Evolutionary conservation across 2,329 filamentous ascomycete species (phyloP), one percentile per base, ranked within the genome.

Genomic region (Trichoderma arundinaceum): DNA sequence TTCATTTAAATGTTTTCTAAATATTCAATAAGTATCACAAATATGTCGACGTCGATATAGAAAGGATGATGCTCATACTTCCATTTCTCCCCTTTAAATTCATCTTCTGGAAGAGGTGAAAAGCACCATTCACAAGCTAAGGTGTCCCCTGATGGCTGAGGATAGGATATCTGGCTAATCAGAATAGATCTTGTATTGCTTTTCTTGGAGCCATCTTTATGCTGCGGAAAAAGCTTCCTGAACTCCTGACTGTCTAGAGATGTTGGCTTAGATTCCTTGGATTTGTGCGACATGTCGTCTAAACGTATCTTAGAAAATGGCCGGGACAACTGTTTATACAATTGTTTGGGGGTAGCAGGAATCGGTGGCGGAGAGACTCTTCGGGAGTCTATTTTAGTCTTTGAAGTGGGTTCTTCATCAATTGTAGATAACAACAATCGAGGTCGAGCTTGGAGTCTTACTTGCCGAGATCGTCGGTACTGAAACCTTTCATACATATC

Each of bases 401-500:
- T 7, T 5, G 35, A 12, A 41, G n/a, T 15, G 1, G 46, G 4
- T 10, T 51, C 58, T 33, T 61, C 46, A 4, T 39, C 22, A 22
- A 60, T 41, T 2, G 35, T 39, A 17, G 35, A 19, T 7, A 60
- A 1, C 4, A 13, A 3, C 32, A 9, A n/a, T n/a, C 19, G 38
- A 3, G 28, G 32, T 63, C 49, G 58, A 62, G 46, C 7, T 38
- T 33, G 64, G 2, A 66, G 64, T 15, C 49, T 43, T 7, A 38
- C 35, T 51, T 57, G 64, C 10, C 64, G 59, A 28, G 58, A 64
- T 38, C 60, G 51, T 28, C 49, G 49, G 22, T 46, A 66, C 7
- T 54, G 58, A 32, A 57, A 66, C 19, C 41, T 52, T 7, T 48
- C 39, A 49, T 66, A 66, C 48, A 61, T 66, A 5, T 66, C 59